phyloP scores from a whole-genome alignment of 345 rosid genomes.

The Moringa oleifera region DNA sequence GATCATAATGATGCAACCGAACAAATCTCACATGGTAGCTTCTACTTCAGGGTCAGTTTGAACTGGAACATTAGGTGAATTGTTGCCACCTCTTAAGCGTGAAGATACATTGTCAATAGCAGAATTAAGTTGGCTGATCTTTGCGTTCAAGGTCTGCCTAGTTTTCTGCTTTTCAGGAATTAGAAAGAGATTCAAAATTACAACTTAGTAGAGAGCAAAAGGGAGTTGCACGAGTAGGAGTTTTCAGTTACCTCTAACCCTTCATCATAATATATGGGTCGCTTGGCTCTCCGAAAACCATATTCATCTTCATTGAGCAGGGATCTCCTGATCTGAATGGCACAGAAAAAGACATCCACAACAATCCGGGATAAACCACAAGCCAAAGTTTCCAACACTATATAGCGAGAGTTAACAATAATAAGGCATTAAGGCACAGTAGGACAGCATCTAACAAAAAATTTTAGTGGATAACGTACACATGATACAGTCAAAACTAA shows the following conservation, averaged over 20 bases:
- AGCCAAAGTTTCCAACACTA: conserved; percentile 2
- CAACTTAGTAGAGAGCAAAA: not conserved
- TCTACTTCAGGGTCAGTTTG: conserved; percentile 68
- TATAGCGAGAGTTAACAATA: not conserved
- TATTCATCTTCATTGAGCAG: conserved; percentile 73
- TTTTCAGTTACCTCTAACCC: conserved; percentile 59
- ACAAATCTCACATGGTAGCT: conserved; percentile 39
- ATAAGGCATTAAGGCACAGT: no score
- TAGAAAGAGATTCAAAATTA: not conserved
- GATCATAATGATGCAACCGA: not conserved
- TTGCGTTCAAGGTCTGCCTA: conserved; percentile 75
- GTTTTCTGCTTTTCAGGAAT: conserved; percentile 50
- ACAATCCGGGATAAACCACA: conserved; percentile 4
- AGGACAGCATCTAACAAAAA: no score
- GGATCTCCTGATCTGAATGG: conserved; percentile 66
- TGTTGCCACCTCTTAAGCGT: conserved; percentile 77
- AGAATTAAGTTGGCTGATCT: conserved; percentile 80
- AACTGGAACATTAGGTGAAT: conserved; percentile 28
- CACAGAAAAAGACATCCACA: not conserved
- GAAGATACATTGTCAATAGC: conserved; percentile 88
- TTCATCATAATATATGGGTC: conserved; percentile 79
- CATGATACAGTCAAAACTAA: not conserved
- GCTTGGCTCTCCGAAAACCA: conserved; percentile 64
- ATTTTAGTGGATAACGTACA: not conserved
- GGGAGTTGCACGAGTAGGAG: not conserved